Conservation (phyloP, 345 rosid species). For the Acer negundo region DNA sequence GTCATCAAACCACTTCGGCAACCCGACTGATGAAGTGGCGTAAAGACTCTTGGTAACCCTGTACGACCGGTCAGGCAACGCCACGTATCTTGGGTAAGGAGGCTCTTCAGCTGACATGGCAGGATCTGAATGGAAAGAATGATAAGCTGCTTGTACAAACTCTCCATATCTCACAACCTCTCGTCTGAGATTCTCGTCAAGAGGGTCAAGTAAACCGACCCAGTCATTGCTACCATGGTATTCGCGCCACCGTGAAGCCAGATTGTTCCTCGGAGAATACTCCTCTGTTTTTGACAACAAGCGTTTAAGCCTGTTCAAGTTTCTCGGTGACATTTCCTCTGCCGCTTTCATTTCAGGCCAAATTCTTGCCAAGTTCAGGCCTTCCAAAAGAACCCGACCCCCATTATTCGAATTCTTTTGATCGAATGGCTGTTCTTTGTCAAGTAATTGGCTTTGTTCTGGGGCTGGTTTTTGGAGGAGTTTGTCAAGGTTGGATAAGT, state of each 20-base stretch:
- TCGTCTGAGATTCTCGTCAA: constrained; percentile 64
- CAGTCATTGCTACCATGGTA: constrained; percentile 54
- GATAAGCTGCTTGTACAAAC: constrained; percentile 55
- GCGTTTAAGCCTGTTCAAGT: constrained; percentile 67
- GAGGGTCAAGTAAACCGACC: constrained; percentile 60
- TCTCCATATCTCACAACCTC: constrained; percentile 64
- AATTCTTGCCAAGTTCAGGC: constrained; percentile 58
- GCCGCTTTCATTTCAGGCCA: constrained; percentile 90
- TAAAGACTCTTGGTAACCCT: constrained; percentile 77
- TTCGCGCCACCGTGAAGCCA: constrained; percentile 80
- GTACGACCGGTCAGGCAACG: constrained; percentile 66
- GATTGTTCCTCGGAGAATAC: constrained; percentile 79
- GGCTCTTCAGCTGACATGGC: constrained; percentile 58
- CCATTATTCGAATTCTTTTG: constrained; percentile 17
- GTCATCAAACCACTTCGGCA: constrained; percentile 86
- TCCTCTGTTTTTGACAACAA: constrained; percentile 68
- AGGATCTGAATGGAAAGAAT: constrained; percentile 75
- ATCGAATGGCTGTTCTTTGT: not conserved
- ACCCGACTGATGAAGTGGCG: constrained; percentile 82
- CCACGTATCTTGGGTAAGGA: constrained; percentile 58
- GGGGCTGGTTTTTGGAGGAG: constrained; percentile 44
- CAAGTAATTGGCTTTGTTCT: constrained; percentile 8
- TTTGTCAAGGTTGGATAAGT: constrained; percentile 67
- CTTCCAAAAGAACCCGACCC: constrained; percentile 41
- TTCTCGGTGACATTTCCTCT: constrained; percentile 88